phyloP scores from a whole-genome alignment of 2,329 filamentous ascomycete species.

The Aspergillus sergii region DNA sequence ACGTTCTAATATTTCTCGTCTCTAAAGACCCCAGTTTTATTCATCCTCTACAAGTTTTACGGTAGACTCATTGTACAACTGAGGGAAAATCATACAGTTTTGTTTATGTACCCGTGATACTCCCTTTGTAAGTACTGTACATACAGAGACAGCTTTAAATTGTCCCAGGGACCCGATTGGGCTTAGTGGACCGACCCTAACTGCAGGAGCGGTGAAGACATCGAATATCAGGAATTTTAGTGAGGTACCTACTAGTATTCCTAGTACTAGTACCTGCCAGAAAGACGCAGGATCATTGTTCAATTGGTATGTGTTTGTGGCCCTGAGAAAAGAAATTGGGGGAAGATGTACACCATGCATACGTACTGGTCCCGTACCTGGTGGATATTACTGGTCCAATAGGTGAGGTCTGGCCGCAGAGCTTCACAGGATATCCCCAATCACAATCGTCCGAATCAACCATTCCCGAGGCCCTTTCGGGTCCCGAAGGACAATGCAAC shows the following conservation, averaged over 20 bases:
- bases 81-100: not conserved
- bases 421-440: slow-evolving; percentile 5
- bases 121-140: too few relatives aligned
- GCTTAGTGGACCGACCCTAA: not conserved
- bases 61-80: not conserved
- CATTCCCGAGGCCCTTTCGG: slow-evolving; percentile 13
- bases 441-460: slow-evolving; percentile 5
- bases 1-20: not conserved
- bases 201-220: slow-evolving; percentile 4
- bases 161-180: slow-evolving; percentile 1
- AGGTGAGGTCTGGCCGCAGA: not conserved
- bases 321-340: not conserved
- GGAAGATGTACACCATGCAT: not conserved
- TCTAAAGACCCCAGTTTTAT: not conserved
- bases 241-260: too few relatives aligned
- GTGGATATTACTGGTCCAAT: slow-evolving; percentile 2
- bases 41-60: not conserved
- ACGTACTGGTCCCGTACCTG: slow-evolving; percentile 5
- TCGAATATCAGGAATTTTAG: not conserved
- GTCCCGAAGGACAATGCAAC: slow-evolving; percentile 2
- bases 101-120: not conserved
- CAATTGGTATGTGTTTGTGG: not conserved
- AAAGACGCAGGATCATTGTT: not conserved
- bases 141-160: not conserved
- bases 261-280: not conserved